Percentiles rank a stretch among this genome's conserved stretches.
Evolutionary conservation across 2,329 filamentous ascomycete genomes (phyloP).

Genomic region (Cladosporium cucumerinum): DNA sequence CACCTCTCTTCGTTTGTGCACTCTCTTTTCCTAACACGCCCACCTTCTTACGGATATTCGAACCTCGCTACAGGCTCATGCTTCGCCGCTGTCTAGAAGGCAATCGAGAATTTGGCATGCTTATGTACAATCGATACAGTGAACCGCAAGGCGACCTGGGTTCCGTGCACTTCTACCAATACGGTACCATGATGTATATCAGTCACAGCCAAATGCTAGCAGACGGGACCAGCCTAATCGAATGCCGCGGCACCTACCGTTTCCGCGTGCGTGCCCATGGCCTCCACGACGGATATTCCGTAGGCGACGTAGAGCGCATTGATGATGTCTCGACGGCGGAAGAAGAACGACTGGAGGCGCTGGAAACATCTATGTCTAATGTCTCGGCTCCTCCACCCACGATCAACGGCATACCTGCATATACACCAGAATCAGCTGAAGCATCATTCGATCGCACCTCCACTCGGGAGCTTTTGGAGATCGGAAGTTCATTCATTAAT

Average conservation of each 20-base stretch:
- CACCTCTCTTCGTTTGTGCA: constrained; percentile 77
- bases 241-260: constrained; percentile 71
- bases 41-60: constrained; percentile 86
- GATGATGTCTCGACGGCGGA: constrained; percentile 79
- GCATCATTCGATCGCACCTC: constrained; percentile 57
- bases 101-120: constrained; percentile 78
- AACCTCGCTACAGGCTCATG: constrained; percentile 89
- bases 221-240: constrained; percentile 78
- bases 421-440: constrained; percentile 25
- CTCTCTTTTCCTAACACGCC: constrained; percentile 78
- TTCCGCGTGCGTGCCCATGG: constrained; percentile 68
- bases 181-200: constrained; percentile 77
- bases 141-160: constrained; percentile 53
- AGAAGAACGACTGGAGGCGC: constrained; percentile 72
- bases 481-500: constrained; percentile 64
- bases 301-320: constrained; percentile 71
- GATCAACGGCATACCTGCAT: constrained; percentile 21
- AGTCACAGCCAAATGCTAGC: constrained; percentile 68
- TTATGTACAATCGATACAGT: constrained; percentile 62
- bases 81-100: constrained; percentile 72
- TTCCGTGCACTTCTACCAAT: constrained; percentile 60
- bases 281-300: constrained; percentile 70
- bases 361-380: constrained; percentile 52
- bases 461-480: constrained; percentile 66
- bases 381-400: constrained; percentile 26